Base-by-base conservation (phyloP, 2,329 filamentous ascomycete genomes). In the Claviceps spartinae region DNA sequence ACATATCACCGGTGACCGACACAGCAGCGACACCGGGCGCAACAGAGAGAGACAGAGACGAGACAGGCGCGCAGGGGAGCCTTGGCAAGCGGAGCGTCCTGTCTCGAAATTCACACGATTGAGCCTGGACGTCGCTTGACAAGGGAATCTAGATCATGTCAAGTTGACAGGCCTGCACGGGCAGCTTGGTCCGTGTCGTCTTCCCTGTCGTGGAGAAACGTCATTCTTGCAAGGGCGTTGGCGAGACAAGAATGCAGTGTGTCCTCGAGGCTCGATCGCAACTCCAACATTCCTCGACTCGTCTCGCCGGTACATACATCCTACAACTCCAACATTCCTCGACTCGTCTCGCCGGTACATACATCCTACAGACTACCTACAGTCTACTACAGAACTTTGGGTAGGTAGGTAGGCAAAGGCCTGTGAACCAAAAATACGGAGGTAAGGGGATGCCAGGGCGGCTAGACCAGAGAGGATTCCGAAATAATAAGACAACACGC, bases 31-130 rank as follows among this genome's bases (percentile, higher is more conserved):
- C 30, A 34, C 30, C 30, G 30, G 30, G 30, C 30, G 30, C 30
- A 34, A 34, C 30, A 34, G 30, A 34, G 30, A 34, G 30, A 34
- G 30, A 34, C 30, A 34, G 55, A 58, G 56, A 16, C 30, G 49
- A 51, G 49, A 51, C 22, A 20, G 18, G 20, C 49, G 43, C 22
- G 43, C 49, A 47, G 49, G 49, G 34, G 18, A 20, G 34, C 42
- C 49, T 43, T 50, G 49, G 42, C 42, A 11, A 20, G 49, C 16
- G 49, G 49, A 49, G 48, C 8, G 3, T 14, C 34, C n/a, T 22
- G 20, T 6, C 34, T 22, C 24, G 24, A 46, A 46, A 46, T 46
- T 34, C 16, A 46, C 44, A 46, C 44, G 44, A 46, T 46, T 46
- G 44, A 26, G 44, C 34, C 44, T 24, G 20, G 20, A 43, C 20